Evolutionary conservation across 345 rosid species (phyloP).

Genomic region (Eucalyptus pauciflora): DNA sequence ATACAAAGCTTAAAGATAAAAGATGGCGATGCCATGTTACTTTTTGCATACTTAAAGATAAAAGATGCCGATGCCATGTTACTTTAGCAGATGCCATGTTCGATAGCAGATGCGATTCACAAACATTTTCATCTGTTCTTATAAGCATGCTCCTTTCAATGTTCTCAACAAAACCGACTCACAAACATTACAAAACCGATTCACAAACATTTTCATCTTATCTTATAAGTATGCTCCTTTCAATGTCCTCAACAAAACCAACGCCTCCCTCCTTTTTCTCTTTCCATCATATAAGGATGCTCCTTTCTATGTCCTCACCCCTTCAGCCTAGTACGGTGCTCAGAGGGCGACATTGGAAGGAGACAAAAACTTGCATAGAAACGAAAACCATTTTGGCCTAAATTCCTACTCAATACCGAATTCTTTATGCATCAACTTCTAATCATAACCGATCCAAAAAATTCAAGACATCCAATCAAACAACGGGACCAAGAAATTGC

Average conservation of each 20-base stretch:
- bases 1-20: too few species aligned
- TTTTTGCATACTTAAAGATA: too few species aligned
- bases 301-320: background rate
- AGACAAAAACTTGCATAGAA: background rate
- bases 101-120: too few species aligned
- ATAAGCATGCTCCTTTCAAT: too few species aligned
- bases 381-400: background rate
- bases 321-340: background rate
- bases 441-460: background rate
- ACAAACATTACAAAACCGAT: background rate
- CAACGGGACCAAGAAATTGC: background rate
- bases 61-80: too few species aligned
- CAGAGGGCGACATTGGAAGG: background rate
- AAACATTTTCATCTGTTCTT: background rate
- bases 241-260: too few species aligned
- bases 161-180: background rate
- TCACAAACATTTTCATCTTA: background rate
- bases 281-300: background rate
- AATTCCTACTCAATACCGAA: background rate
- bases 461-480: background rate
- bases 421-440: background rate
- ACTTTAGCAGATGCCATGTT: too few species aligned
- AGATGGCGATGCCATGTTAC: too few species aligned
- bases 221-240: too few species aligned
- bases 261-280: too few species aligned